Percentiles rank a stretch among this genome's conserved stretches.
Evolutionary conservation across 2,329 filamentous ascomycete species (phyloP).

Genomic region (Aspergillus udagawae): DNA sequence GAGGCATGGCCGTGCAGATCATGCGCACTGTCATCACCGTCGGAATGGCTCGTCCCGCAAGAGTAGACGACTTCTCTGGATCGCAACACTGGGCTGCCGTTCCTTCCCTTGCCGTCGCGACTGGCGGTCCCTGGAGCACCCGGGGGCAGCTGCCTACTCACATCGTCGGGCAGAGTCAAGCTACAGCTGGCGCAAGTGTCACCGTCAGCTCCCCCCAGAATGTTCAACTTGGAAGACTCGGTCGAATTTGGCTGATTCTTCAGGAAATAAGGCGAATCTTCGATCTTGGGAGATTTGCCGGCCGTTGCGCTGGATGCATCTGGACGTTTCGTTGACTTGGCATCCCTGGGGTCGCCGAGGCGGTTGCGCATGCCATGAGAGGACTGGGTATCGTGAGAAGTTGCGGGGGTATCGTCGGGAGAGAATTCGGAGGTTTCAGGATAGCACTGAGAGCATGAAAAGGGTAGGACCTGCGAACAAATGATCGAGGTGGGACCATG

Average conservation of each 20-base stretch:
- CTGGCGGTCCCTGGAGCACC: constrained; percentile 50
- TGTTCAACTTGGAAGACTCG: constrained; percentile 45
- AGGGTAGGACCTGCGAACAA: constrained; percentile 56
- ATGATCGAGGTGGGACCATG: constrained; percentile 61
- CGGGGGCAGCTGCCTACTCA: constrained; percentile 50
- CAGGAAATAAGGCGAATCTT: constrained; percentile 52
- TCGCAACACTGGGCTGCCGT: constrained; percentile 53
- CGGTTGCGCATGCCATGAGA: constrained; percentile 21
- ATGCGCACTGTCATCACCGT: constrained; percentile 32
- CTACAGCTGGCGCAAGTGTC: constrained; percentile 57
- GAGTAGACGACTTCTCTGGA: constrained; percentile 52
- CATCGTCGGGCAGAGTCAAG: constrained; percentile 52
- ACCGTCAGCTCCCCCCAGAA: constrained; percentile 42
- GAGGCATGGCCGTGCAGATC: constrained; percentile 36
- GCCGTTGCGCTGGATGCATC: constrained; percentile 12
- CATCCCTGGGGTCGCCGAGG: constrained; percentile 11
- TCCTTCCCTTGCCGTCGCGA: constrained; percentile 47
- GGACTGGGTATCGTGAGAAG: constrained; percentile 27
- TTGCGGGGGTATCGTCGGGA: constrained; percentile 40
- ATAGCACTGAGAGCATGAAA: constrained; percentile 52
- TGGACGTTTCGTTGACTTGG: constrained; percentile 11
- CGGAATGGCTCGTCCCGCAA: constrained; percentile 40
- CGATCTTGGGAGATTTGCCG: constrained; percentile 34
- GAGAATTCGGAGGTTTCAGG: constrained; percentile 35
- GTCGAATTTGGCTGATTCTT: constrained; percentile 32